phyloP scores from a whole-genome alignment of 75 land plant species.

The Cupressus sempervirens region DNA sequence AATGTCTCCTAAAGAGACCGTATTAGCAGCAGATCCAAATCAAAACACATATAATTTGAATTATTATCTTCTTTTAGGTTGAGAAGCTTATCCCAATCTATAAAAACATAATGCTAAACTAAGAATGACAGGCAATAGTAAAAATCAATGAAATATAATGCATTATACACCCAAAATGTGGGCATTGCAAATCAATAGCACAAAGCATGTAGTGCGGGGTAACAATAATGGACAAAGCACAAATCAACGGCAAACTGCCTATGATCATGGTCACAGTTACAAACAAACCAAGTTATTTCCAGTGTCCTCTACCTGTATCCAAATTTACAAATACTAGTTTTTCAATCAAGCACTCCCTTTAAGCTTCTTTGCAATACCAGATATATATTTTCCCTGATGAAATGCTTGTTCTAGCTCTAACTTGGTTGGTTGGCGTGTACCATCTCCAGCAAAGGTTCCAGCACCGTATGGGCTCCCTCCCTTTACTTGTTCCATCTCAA shows the following conservation, averaged over 20 bases:
- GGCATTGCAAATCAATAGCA: not conserved
- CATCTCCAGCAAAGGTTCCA: conserved; percentile 93
- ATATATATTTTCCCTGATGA: conserved; percentile 85
- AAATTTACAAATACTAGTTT: not conserved
- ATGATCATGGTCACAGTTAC: not conserved
- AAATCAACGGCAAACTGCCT: not conserved
- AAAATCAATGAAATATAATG: not conserved
- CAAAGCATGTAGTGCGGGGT: not conserved
- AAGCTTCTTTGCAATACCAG: conserved; percentile 83
- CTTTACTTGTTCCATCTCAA: conserved; percentile 78
- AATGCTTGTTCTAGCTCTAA: conserved; percentile 79
- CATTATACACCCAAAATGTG: not conserved
- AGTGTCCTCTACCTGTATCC: not conserved
- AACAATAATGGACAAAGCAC: not conserved
- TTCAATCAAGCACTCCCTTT: conserved; percentile 37
- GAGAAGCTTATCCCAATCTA: not conserved
- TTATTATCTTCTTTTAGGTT: not conserved
- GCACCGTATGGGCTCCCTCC: conserved; percentile 92
- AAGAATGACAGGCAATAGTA: not conserved
- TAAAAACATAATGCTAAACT: not conserved
- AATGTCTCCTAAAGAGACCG: not conserved
- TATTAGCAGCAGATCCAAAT: not conserved
- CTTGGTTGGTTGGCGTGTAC: conserved; percentile 75
- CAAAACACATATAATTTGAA: not conserved
- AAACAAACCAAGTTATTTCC: not conserved